Base-by-base conservation (phyloP, 768 basidiomycete species). In the Suillus discolor region DNA sequence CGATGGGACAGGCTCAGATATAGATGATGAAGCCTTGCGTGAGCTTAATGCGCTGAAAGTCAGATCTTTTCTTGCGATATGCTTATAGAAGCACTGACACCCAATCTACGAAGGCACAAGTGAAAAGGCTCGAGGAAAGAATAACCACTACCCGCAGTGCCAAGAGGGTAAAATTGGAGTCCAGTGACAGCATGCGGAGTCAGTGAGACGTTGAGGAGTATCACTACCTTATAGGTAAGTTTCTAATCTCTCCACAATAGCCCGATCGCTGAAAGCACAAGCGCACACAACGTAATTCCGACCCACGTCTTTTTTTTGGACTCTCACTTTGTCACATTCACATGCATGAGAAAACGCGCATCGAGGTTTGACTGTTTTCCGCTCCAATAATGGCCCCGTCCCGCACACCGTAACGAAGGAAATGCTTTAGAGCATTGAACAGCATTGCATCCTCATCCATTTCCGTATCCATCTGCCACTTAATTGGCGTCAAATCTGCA, bases 201-300 rank as follows among this genome's bases (percentile, higher is more conserved):
- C 69, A 70, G 65, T 69, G 74, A 54, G 18, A 73, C 67, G 74
- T 71, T 77, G 76, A 71, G 16, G 16, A 12, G 57, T 12, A 12
- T 25, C 31, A 55, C 28, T 55, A 55, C 54, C 54, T 20, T 59
- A 41, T 59, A 41, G 31, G 38, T 59, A 41, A 41, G 38, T n/a
- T 28, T 41, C 20, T n/a, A 39, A 23, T 39, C 9, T 38, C n/a
- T 41, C 57, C 23, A 39, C 9, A 18, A 59, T 59, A 41, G 57
- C 38, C 15, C 25, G 23, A 25, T 23, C 38, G 23, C 23, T 59
- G 38, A 59, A 25, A 39, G 57, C 38, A 39, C 16, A 25, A 41
- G 39, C 18, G 9, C 57, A 12, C 23, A 2, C 16, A 41, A 39
- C 38, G 23, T 39, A 59, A 59, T 23, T 59, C 11, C 25, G 57